Evolutionary conservation across 164 flowering plant species (phyloP).

Genomic region (Umbilicus rupestris): DNA sequence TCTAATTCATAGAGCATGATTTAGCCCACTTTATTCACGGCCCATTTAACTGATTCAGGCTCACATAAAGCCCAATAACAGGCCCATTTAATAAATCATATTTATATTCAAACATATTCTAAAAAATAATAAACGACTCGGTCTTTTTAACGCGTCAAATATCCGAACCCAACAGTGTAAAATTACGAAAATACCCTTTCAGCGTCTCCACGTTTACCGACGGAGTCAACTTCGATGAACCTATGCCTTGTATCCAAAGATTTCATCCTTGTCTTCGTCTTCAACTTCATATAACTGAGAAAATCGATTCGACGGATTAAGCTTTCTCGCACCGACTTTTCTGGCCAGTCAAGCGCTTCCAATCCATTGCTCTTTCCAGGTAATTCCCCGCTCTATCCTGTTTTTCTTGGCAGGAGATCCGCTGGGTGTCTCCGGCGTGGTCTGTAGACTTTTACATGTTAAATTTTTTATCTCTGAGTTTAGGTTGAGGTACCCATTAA

Average conservation of each 20-base stretch:
- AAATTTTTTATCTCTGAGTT: not conserved
- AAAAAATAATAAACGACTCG: not conserved
- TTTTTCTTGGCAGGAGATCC: not conserved
- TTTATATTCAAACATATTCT: too few species aligned
- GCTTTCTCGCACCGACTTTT: not conserved
- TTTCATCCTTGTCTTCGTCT: not conserved
- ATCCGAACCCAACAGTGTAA: not conserved
- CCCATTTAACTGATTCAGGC: too few species aligned
- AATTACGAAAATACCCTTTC: not conserved
- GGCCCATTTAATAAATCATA: too few species aligned
- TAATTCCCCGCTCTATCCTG: not conserved
- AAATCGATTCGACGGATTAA: not conserved
- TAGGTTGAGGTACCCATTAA: not conserved
- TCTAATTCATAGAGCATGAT: too few species aligned
- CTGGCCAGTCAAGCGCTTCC: not conserved
- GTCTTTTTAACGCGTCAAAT: not conserved
- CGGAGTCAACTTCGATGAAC: not conserved
- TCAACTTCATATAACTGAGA: not conserved
- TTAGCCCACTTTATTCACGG: too few species aligned
- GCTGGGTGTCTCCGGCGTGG: not conserved
- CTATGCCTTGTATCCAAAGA: not conserved
- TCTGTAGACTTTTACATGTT: not conserved
- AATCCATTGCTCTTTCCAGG: not conserved
- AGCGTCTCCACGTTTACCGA: not conserved
- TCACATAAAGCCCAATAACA: too few species aligned